phyloP scores from a whole-genome alignment of 2,329 filamentous ascomycete species.

The Paracoccidioides brasiliensis region DNA sequence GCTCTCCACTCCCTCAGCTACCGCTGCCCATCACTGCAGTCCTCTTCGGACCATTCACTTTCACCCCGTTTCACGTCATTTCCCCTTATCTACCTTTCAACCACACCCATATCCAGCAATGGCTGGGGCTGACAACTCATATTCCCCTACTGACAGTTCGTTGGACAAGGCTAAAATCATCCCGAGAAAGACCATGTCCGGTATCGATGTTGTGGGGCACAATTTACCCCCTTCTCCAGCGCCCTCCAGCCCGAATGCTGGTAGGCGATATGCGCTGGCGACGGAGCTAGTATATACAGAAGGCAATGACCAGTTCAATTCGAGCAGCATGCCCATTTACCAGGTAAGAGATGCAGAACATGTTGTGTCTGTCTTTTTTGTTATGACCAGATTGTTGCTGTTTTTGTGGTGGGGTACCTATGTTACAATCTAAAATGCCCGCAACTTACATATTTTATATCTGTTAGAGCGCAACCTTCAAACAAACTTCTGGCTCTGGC shows the following conservation, averaged over 20 bases:
- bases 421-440: not conserved
- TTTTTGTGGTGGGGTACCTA: too few species aligned
- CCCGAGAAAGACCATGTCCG: conserved; percentile 38
- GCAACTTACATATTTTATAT: not conserved
- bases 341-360: conserved; percentile 41
- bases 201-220: conserved; percentile 70
- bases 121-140: conserved; percentile 6
- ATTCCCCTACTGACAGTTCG: not conserved
- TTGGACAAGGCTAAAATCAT: conserved; percentile 4
- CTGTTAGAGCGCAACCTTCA: conserved; percentile 81
- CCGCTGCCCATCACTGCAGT: too few species aligned
- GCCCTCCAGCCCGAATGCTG: conserved; percentile 76
- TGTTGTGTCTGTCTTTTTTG: not conserved
- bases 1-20: not conserved
- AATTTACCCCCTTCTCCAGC: conserved; percentile 82
- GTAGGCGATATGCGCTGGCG: conserved; percentile 80
- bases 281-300: conserved; percentile 97
- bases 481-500: conserved; percentile 68
- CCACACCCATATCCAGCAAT: conserved; percentile 7
- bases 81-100: not conserved
- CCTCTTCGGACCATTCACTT: not conserved
- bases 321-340: conserved; percentile 93
- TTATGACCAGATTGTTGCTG: not conserved
- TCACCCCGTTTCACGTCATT: too few species aligned
- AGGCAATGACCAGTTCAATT: conserved; percentile 89